phyloP scores from a whole-genome alignment of 106 monocot genomes.

The Allium cepa region DNA sequence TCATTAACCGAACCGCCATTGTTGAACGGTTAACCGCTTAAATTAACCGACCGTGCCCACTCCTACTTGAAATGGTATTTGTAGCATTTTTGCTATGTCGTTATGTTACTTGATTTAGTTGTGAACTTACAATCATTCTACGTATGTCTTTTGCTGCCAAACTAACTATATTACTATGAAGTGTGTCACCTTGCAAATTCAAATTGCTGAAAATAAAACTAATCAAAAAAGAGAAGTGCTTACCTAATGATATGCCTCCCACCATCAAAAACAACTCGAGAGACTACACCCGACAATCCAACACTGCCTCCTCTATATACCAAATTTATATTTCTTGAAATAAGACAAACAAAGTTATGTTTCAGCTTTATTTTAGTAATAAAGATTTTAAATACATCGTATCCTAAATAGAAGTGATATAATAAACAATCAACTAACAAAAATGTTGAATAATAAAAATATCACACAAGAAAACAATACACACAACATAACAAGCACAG shows the following conservation, averaged over 20 bases:
- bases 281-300: slow-evolving; percentile 55
- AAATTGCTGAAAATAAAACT: slow-evolving; percentile 1
- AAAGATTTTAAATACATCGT: too few species aligned
- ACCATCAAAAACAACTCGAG: slow-evolving; percentile 56
- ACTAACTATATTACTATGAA: too few species aligned
- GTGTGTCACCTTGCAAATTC: not conserved
- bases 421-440: too few species aligned
- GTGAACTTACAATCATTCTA: too few species aligned
- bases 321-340: slow-evolving; percentile 56
- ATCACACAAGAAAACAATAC: not conserved
- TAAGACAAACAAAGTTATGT: slow-evolving; percentile 14
- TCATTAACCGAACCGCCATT: too few species aligned
- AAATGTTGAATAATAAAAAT: not conserved
- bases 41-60: too few species aligned
- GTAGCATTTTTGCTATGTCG: too few species aligned
- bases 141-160: too few species aligned
- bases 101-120: too few species aligned
- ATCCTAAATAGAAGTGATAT: too few species aligned
- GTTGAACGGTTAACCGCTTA: too few species aligned
- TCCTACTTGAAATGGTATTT: too few species aligned
- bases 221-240: not conserved
- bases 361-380: not conserved
- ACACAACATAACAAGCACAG: not conserved
- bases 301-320: slow-evolving; percentile 68
- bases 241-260: slow-evolving; percentile 65